Conservation (phyloP, 2,329 filamentous ascomycete genomes). For the Dactylellina cionopaga region DNA sequence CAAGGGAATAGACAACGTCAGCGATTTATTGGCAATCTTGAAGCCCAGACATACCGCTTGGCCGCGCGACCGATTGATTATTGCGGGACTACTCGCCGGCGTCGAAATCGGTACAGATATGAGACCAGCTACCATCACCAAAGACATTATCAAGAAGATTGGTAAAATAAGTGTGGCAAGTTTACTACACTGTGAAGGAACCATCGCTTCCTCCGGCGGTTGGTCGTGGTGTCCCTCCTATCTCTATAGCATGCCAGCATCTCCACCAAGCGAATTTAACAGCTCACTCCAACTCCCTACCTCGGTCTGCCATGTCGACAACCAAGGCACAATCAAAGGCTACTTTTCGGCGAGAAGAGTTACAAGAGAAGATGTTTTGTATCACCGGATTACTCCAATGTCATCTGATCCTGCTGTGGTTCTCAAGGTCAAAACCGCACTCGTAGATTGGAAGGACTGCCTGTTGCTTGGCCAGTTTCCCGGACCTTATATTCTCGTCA, state of each 20-base stretch:
- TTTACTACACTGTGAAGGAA: constrained; percentile 16
- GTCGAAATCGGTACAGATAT: constrained; percentile 25
- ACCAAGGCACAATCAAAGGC: not conserved
- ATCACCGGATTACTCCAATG: not conserved
- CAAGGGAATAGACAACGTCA: constrained; percentile 35
- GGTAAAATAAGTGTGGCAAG: constrained; percentile 5
- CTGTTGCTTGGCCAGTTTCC: not conserved
- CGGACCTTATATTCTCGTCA: constrained; percentile 21
- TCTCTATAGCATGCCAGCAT: constrained; percentile 27
- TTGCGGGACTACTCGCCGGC: constrained; percentile 55
- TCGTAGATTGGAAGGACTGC: not conserved
- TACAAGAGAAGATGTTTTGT: not conserved
- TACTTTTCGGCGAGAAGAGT: constrained; percentile 21
- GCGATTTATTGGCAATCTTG: constrained; percentile 55
- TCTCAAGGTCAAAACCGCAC: not conserved
- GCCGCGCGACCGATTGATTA: constrained; percentile 54
- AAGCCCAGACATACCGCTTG: constrained; percentile 55
- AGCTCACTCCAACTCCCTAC: not conserved
- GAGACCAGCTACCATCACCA: constrained; percentile 7
- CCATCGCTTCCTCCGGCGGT: constrained; percentile 10
- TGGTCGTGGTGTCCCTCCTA: constrained; percentile 40
- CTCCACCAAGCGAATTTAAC: constrained; percentile 12
- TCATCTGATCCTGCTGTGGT: not conserved
- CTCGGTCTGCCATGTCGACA: constrained; percentile 6
- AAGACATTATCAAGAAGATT: constrained; percentile 10